Conservation (phyloP, 306 rosid species). For the Malus sylvestris region DNA sequence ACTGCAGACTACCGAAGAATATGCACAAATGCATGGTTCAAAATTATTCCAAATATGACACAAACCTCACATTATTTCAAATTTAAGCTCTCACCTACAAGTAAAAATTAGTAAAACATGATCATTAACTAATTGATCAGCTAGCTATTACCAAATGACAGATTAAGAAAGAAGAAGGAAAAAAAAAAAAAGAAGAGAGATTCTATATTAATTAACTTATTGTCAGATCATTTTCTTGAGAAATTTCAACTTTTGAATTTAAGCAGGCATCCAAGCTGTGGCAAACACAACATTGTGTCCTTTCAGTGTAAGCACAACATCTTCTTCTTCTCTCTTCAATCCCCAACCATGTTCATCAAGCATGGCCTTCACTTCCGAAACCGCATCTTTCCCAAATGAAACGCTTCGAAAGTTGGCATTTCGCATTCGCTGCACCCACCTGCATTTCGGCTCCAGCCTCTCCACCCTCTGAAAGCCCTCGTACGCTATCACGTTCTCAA, state of each 20-base stretch:
- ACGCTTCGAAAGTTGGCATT: constrained; percentile 48
- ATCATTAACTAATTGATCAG: neutral
- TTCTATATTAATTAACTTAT: neutral
- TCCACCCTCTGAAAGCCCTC: constrained; percentile 81
- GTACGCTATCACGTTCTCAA: constrained; percentile 61
- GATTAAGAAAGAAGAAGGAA: neutral
- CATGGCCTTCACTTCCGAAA: constrained; percentile 70
- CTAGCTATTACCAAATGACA: neutral
- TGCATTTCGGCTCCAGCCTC: constrained; percentile 43
- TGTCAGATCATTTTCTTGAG: neutral
- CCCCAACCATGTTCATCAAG: constrained; percentile 99
- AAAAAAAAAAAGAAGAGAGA: neutral
- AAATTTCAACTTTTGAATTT: neutral
- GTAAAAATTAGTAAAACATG: neutral
- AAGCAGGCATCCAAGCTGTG: constrained; percentile 56
- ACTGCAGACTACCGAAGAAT: neutral
- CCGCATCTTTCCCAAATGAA: constrained; percentile 51
- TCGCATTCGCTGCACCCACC: constrained; percentile 74
- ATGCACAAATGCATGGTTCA: neutral
- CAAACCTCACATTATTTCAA: neutral
- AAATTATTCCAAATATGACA: neutral
- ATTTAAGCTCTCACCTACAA: neutral
- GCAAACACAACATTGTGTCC: constrained; percentile 92
- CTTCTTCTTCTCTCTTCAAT: constrained; percentile 70
- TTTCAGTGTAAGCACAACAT: constrained; percentile 86